Conservation (phyloP, 805 yeast species). For the Metschnikowia reukaufii region DNA sequence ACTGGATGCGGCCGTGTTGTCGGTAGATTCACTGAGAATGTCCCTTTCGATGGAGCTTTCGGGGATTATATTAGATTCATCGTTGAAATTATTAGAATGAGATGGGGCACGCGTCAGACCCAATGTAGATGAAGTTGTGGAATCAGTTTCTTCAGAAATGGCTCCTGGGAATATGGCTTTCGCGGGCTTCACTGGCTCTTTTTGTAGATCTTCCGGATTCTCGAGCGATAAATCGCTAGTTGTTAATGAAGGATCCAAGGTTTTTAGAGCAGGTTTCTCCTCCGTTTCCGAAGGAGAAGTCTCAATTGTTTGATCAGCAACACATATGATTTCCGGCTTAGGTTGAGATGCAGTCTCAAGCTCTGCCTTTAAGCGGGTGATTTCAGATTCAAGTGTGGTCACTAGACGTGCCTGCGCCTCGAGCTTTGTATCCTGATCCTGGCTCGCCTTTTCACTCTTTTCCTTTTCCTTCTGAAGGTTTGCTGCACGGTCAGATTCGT, state of each 20-base stretch:
- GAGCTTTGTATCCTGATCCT: constrained; percentile 12
- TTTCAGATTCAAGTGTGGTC: constrained; percentile 12
- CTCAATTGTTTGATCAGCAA: background rate
- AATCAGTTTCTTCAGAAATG: background rate
- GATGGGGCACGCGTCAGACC: background rate
- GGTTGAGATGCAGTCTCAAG: background rate
- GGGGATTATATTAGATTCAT: no score
- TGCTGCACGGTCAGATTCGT: constrained; percentile 7
- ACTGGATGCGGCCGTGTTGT: no score
- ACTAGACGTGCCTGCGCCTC: constrained; percentile 13
- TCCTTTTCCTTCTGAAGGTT: constrained; percentile 12
- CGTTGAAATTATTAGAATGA: no score
- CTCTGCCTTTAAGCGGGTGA: constrained; percentile 7
- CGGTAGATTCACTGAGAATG: no score
- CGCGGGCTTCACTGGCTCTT: no score
- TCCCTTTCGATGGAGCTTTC: background rate
- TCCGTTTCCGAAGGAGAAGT: background rate
- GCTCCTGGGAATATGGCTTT: background rate
- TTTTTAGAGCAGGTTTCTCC: background rate
- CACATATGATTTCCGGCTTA: no score
- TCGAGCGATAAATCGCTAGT: no score
- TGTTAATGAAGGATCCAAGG: no score
- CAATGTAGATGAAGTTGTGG: background rate
- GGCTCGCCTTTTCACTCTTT: background rate
- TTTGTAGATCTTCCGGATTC: no score